A percentile compares a stretch with the other conserved stretches of the same genome.
phyloP scores from a whole-genome alignment of 2,329 filamentous ascomycete species.

The Colletotrichum endophyticum region DNA sequence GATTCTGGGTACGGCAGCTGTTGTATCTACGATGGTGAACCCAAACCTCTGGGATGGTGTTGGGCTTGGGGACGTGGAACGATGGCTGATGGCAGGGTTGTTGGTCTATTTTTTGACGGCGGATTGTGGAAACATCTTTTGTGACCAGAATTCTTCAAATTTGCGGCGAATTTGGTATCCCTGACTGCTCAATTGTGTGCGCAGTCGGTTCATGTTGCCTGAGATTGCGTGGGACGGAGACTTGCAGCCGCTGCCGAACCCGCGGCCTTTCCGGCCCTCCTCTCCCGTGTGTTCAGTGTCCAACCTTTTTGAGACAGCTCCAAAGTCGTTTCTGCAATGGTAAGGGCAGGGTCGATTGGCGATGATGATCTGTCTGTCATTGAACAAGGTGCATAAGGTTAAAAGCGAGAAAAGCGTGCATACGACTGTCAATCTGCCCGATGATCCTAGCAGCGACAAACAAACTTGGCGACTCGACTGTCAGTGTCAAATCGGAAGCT shows the following conservation, averaged over 20 bases:
- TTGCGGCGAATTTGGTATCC: neutral
- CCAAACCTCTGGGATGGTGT: neutral
- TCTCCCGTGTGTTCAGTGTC: neutral
- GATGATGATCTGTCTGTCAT: neutral
- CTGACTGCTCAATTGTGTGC: neutral
- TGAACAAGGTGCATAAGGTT: neutral
- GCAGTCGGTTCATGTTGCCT: neutral
- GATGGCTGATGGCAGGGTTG: neutral
- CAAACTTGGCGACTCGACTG: neutral
- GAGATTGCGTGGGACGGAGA: slow-evolving; percentile 1
- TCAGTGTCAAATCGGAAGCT: neutral
- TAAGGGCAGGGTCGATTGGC: neutral
- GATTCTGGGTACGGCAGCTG: neutral
- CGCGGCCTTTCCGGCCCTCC: neutral
- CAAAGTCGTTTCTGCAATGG: neutral
- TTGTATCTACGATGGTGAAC: neutral
- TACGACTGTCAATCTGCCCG: neutral
- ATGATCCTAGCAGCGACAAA: neutral
- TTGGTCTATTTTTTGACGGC: neutral
- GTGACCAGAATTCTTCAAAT: neutral
- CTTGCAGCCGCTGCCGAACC: slow-evolving; percentile 4
- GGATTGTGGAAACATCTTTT: neutral
- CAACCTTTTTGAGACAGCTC: neutral
- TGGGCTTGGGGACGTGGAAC: neutral
- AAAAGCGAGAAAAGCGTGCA: neutral